Base-by-base conservation (phyloP, 164 flowering plant genomes). In the Vitis rotundifolia region DNA sequence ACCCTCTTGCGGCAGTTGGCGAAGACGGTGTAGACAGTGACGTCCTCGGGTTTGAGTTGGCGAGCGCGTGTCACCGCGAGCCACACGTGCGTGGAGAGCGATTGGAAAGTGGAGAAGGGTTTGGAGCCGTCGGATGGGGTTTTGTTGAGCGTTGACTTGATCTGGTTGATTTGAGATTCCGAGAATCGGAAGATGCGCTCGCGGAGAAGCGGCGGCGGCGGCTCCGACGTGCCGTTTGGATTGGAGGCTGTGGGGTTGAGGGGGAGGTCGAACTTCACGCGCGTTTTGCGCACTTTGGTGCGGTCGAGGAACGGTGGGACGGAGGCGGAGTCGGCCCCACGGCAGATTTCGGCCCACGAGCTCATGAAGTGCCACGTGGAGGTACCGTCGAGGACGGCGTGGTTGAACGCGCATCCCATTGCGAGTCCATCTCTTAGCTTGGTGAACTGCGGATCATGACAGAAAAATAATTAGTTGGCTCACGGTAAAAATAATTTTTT, bases 351-450 rank as follows among this genome's bases (percentile, higher is more conserved):
- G 52, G 97, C 98, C 99, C 98, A 95, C 0, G 99, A 85, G 76
- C 85, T 85, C 97, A 95, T 90, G 89, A 95, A 95, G 78, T 95
- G 98, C 99, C 99, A 95, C 71, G 98, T 93, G 73, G 98, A 81
- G 55, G 87, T 78, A 0, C 98, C 99, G 50, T 95, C 99, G 0
- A 95, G 82, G 71, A 95, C 69, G 0, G 93, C 98, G 71, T 95
- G 99, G 85, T 95, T 95, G 85, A 95, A 90, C 9, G 97, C 96
- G 67, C 89, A 90, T 22, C 98, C 98, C 8, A 95, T 79, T 19
- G 86, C 93, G 1, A 95, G 49, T 14, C 99, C 99, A 73, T 93
- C 96, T 54, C 80, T 87, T 67, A 95, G 83, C 81, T 90, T 95
- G 26, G 99, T 95, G 51, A 95, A 54, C 98, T 95, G 71, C 44